These are phyloP conservation scores for Anisogramma anomala DNA, from an alignment of 2,329 filamentous ascomycete species.

Conservation along the genomic window DNA sequence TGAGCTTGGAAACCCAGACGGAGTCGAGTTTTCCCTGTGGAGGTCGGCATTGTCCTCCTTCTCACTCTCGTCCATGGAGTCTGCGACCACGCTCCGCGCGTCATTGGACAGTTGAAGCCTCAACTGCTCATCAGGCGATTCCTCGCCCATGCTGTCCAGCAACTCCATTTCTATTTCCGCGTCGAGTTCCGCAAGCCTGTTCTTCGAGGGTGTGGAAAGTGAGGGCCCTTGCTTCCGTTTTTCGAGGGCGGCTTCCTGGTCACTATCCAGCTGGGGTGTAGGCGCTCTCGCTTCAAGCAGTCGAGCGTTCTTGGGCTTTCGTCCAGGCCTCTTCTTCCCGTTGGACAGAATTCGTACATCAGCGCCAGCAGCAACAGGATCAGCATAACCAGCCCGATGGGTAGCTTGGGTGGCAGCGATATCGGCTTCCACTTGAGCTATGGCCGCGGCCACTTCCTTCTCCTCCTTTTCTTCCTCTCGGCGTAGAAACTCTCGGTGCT, in stretches of 20 bases:
- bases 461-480: constrained; percentile 28
- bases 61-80: constrained; percentile 2
- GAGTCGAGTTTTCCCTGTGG: no score
- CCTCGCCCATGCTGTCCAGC: constrained; percentile 14
- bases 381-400: no score
- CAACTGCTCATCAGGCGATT: constrained; percentile 21
- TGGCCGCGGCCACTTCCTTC: constrained; percentile 17
- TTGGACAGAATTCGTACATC: neutral
- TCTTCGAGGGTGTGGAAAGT: constrained; percentile 29
- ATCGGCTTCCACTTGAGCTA: neutral
- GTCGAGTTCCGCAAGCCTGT: constrained; percentile 19
- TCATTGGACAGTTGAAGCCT: constrained; percentile 19
- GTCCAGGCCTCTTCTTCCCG: constrained; percentile 11
- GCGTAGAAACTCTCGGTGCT: constrained; percentile 33
- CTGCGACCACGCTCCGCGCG: neutral
- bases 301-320: constrained; percentile 7
- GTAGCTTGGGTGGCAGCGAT: neutral
- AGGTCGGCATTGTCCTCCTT: constrained; percentile 5
- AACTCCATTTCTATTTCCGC: constrained; percentile 14
- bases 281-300: neutral
- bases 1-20: constrained; percentile 1
- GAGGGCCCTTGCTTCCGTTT: constrained; percentile 25
- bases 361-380: neutral
- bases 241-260: constrained; percentile 21
- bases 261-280: constrained; percentile 8